Evolutionary conservation across 306 rosid species (phyloP).

Genomic region (Rosa chinensis): DNA sequence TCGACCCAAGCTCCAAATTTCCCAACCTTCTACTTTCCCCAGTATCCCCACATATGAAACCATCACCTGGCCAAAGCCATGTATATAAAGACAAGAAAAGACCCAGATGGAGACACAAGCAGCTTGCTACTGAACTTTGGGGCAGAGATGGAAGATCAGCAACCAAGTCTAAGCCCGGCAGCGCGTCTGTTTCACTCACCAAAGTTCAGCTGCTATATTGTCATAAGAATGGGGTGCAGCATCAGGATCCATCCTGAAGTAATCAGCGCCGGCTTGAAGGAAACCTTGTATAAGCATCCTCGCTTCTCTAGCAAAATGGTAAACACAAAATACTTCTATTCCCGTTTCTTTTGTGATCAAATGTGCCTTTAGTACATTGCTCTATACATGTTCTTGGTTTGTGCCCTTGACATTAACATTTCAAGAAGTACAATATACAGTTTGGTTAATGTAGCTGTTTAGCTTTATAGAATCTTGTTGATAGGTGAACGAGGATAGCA

Average conservation of each 20-base stretch:
- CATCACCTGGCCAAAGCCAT: background rate
- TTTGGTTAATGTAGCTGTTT: background rate
- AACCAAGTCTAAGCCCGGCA: slow-evolving; percentile 44
- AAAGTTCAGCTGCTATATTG: slow-evolving; percentile 42
- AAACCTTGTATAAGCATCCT: slow-evolving; percentile 51
- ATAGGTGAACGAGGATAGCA: too few species aligned
- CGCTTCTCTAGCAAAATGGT: slow-evolving; percentile 60
- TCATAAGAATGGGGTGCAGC: slow-evolving; percentile 44
- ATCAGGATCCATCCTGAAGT: slow-evolving; percentile 38
- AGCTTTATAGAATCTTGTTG: background rate
- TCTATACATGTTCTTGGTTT: background rate
- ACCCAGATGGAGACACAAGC: background rate
- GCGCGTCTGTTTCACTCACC: slow-evolving; percentile 47
- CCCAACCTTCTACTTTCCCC: background rate
- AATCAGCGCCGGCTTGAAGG: slow-evolving; percentile 39
- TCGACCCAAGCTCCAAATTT: background rate
- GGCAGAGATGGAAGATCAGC: background rate
- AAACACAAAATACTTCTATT: background rate
- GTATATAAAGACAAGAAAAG: background rate
- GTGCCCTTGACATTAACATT: background rate
- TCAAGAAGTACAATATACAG: background rate
- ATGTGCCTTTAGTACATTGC: background rate
- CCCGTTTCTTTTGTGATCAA: background rate
- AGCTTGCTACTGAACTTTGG: background rate
- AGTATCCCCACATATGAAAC: background rate